Evolutionary conservation across 2,329 filamentous ascomycete genomes (phyloP).

Genomic region (Colletotrichum sublineola): DNA sequence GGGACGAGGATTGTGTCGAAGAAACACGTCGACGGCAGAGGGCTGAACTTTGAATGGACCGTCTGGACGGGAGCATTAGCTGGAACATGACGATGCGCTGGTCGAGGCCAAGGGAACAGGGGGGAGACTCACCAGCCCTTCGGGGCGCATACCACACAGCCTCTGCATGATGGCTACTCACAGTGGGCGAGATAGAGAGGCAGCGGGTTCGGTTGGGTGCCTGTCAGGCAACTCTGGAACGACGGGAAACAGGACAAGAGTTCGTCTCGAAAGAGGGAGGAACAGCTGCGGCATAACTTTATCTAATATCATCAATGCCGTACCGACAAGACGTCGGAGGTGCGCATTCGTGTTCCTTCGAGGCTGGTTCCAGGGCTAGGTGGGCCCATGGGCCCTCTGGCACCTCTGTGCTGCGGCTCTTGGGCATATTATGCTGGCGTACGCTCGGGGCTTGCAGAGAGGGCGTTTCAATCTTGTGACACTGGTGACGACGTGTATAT

Average conservation of each 20-base stretch:
- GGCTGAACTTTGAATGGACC: constrained; percentile 31
- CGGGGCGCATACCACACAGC: constrained; percentile 40
- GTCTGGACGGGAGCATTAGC: constrained; percentile 26
- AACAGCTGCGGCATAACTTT: constrained; percentile 38
- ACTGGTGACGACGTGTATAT: constrained; percentile 39
- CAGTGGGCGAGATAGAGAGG: constrained; percentile 16
- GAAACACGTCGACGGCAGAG: constrained; percentile 48
- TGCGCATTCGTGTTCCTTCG: constrained; percentile 18
- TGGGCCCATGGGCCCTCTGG: constrained; percentile 19
- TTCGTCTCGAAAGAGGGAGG: constrained; percentile 28
- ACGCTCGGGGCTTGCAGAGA: constrained; percentile 41
- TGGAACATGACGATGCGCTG: background rate
- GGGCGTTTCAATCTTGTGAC: constrained; percentile 42
- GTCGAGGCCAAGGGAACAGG: background rate
- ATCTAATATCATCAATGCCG: constrained; percentile 39
- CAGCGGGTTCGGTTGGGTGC: constrained; percentile 20
- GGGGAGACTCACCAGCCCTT: constrained; percentile 37
- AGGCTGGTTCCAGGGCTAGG: background rate
- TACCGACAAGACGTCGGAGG: constrained; percentile 33
- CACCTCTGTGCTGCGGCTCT: constrained; percentile 34
- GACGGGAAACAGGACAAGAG: constrained; percentile 35
- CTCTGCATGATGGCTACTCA: constrained; percentile 39
- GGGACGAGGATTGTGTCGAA: constrained; percentile 47
- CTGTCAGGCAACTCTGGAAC: constrained; percentile 27
- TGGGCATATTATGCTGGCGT: constrained; percentile 19